Percentiles rank a stretch among this genome's conserved stretches.
These are phyloP conservation scores for Beauveria sp. DNA, from an alignment of 2,329 filamentous ascomycete genomes.

Conservation along the genomic window DNA sequence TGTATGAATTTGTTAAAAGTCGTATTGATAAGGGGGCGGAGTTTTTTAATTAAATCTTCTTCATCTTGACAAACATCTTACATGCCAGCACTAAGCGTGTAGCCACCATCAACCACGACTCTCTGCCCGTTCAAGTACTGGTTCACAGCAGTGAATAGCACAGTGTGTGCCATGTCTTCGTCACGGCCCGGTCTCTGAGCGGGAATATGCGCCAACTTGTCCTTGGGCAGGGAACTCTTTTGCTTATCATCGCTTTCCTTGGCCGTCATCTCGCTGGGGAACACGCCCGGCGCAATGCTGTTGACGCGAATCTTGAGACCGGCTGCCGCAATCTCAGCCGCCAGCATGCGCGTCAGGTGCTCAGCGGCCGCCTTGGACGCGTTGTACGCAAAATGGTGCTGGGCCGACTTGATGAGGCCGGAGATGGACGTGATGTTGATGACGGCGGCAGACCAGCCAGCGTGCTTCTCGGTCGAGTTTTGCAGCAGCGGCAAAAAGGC, in stretches of 20 bases:
- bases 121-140: slow-evolving; percentile 38
- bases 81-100: slow-evolving; percentile 31
- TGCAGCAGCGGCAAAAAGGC: slow-evolving; percentile 56
- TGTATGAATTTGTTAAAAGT: too few species aligned
- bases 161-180: slow-evolving; percentile 61
- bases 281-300: slow-evolving; percentile 64
- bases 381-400: slow-evolving; percentile 61
- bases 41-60: neutral
- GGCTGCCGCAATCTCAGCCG: slow-evolving; percentile 49
- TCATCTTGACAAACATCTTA: slow-evolving; percentile 12
- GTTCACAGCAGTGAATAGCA: slow-evolving; percentile 44
- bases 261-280: slow-evolving; percentile 66
- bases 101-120: slow-evolving; percentile 37
- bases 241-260: slow-evolving; percentile 36
- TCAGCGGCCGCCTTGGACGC: slow-evolving; percentile 57
- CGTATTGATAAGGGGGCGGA: too few species aligned
- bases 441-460: slow-evolving; percentile 48
- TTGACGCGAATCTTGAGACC: slow-evolving; percentile 60
- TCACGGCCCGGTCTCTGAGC: slow-evolving; percentile 60
- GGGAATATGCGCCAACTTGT: slow-evolving; percentile 55
- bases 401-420: slow-evolving; percentile 52
- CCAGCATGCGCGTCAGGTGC: slow-evolving; percentile 57
- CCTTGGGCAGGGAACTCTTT: slow-evolving; percentile 52
- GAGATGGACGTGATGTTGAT: slow-evolving; percentile 64
- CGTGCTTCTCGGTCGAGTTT: slow-evolving; percentile 33